A percentile compares a stretch with the other conserved stretches of the same genome.
Evolutionary conservation across 371 early-diverging fungal species (phyloP).

Genomic region (Cladochytrium tenue): DNA sequence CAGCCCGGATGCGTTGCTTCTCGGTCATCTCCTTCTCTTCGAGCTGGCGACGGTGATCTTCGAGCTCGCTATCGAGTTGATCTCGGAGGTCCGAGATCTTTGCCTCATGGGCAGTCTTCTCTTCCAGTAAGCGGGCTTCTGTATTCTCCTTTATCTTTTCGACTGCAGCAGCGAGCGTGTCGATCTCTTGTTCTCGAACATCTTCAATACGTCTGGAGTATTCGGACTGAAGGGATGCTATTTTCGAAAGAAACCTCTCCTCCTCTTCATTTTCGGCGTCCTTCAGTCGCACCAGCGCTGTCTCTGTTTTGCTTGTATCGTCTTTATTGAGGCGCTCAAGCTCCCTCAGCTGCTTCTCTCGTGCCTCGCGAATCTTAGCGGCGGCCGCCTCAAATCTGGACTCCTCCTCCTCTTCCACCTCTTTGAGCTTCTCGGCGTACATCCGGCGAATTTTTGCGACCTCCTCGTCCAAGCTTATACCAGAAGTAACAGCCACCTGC

Average conservation of each 20-base stretch:
- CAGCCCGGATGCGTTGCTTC: slow-evolving; percentile 1
- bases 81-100: background rate
- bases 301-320: background rate
- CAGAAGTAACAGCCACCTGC: too few species aligned
- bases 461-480: background rate
- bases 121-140: slow-evolving; percentile 3
- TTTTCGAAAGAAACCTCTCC: slow-evolving; percentile 14
- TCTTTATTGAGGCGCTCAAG: slow-evolving; percentile 15
- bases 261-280: slow-evolving; percentile 13
- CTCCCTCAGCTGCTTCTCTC: slow-evolving; percentile 14
- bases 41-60: background rate
- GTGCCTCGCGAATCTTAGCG: slow-evolving; percentile 2
- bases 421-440: background rate
- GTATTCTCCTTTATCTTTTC: background rate
- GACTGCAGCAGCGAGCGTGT: background rate
- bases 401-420: slow-evolving; percentile 8
- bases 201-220: slow-evolving; percentile 7
- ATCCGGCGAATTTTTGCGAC: too few species aligned
- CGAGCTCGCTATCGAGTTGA: too few species aligned
- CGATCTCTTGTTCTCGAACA: slow-evolving; percentile 4
- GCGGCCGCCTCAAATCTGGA: background rate
- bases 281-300: background rate
- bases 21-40: slow-evolving; percentile 4
- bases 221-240: slow-evolving; percentile 7
- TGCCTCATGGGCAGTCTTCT: slow-evolving; percentile 2